Evolutionary conservation across 176 grass and related monocot species (phyloP).

Genomic region (Pontederia crassipes): DNA sequence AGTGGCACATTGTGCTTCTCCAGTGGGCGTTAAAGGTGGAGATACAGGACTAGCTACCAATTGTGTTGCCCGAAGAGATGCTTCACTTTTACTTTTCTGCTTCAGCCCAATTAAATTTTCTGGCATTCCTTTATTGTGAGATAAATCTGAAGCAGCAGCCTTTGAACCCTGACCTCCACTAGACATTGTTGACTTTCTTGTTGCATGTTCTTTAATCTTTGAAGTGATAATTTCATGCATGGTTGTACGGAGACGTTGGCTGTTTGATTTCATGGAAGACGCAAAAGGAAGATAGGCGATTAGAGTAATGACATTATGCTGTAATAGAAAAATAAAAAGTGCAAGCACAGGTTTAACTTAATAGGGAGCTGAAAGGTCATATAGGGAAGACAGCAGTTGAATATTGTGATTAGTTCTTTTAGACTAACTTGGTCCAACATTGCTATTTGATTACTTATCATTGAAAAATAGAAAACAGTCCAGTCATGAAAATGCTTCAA

Average conservation of each 20-base stretch:
- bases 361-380: too few species aligned
- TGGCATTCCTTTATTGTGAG: constrained; percentile 35
- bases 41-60: constrained; percentile 75
- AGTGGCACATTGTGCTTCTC: constrained; percentile 56
- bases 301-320: not conserved
- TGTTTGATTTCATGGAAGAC: constrained; percentile 23
- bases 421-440: too few species aligned
- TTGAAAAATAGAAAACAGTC: too few species aligned
- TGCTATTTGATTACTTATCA: too few species aligned
- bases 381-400: too few species aligned
- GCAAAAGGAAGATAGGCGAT: not conserved
- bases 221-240: constrained; percentile 82
- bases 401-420: too few species aligned
- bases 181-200: constrained; percentile 33
- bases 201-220: constrained; percentile 59
- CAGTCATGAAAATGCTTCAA: too few species aligned
- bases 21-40: constrained; percentile 65
- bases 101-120: constrained; percentile 39
- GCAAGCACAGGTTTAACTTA: too few species aligned
- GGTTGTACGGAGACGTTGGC: constrained; percentile 76
- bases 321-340: too few species aligned
- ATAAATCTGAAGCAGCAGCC: constrained; percentile 21
- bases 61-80: constrained; percentile 42
- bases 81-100: constrained; percentile 56
- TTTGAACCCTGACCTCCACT: constrained; percentile 34